Base-by-base conservation (phyloP, 805 yeast genomes). In the Alloascoidea hylecoeti region DNA sequence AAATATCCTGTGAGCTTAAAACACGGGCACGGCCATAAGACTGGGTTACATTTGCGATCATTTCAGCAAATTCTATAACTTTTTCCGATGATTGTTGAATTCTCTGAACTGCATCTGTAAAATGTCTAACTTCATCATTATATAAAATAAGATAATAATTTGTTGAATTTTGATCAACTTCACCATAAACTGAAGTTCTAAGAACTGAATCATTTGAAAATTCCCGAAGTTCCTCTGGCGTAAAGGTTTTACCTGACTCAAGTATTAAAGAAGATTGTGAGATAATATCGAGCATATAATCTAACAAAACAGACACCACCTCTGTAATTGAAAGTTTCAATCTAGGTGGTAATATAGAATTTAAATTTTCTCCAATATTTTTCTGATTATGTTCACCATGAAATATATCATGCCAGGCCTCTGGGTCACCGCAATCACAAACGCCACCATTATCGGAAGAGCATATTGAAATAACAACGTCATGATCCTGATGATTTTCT, bases 341-440 rank as follows among this genome's bases (percentile, higher is more conserved):
- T 9, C 63, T 72, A 1, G 48, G 52, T 0, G 82, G 75, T 6
- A 78, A 42, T 5, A 50, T 42, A 4, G 46, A 49, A 3, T 51
- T 51, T 4, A 47, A 53, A 4, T 58, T 55, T 35, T 51, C 49
- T 4, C 44, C 42, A 9, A 45, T 42, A n/a, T n/a, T n/a, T n/a
- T n/a, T n/a, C n/a, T n/a, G n/a, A 32, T 55, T 57, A 36, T 64
- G 51, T 15, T 63, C 61, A 52, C 95, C 84, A 12, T 59, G 49
- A 34, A 74, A 59, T 1, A 64, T 56, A 13, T 54, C 55, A 3
- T 62, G 67, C 86, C 94, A 85, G 0, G 94, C 94, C 49, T 82
- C 94, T 0, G 75, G 72, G 49, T 85, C 95, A 3, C 95, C 95
- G 54, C 95, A 84, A 50, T 84, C 95, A 53, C 94, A 81, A 15